Evolutionary conservation across 192 early-diverging fungal genomes (phyloP), one percentile per base, ranked within the genome.

Genomic region (Umbelopsis sp.): DNA sequence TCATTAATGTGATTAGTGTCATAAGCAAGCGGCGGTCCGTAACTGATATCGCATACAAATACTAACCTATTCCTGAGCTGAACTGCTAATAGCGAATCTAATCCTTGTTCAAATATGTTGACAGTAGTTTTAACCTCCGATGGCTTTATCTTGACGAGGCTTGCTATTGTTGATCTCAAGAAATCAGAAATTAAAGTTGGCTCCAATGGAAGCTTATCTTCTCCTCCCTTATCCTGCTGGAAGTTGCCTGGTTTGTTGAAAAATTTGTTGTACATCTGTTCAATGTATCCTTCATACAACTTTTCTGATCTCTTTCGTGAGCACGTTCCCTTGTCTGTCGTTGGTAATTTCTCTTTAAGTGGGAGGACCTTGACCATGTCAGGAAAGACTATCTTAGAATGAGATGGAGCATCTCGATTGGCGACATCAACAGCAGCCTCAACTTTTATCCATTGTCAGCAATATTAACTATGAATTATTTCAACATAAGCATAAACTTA

Each of bases 261-360:
- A 43, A 82, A 83, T 45, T 80, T 77, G 50, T 80, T 73, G 73
- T 90, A 92, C 79, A 90, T 80, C 22, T 67, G 68, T 4, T 81
- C 81, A 65, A 94, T 82, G 26, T 85, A 49, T 22, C 75, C 41
- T 21, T 75, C 79, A 69, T 88, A 86, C 16, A 59, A 50, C 38
- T 86, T 71, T 36, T 84, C 75, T 36, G 90, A 82, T 45, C 83
- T 69, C 25, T 79, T 79, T 38, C 77, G 44, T 26, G 49, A 69
- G 7, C 70, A 47, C 1, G 72, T 78, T 22, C 72, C 72, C 38
- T 78, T 78, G 59, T 78, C 77, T 14, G 72, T 74, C 5, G 12
- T n/a, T 29, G 77, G 77, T 20, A 78, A 17, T 0, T 49, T 36
- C 1, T 59, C 43, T 24, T 71, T 51, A 12, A 69, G 38, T 22